These are phyloP conservation scores for Clarkia xantiana DNA, from an alignment of 345 rosid genomes.

Conservation along the genomic window DNA sequence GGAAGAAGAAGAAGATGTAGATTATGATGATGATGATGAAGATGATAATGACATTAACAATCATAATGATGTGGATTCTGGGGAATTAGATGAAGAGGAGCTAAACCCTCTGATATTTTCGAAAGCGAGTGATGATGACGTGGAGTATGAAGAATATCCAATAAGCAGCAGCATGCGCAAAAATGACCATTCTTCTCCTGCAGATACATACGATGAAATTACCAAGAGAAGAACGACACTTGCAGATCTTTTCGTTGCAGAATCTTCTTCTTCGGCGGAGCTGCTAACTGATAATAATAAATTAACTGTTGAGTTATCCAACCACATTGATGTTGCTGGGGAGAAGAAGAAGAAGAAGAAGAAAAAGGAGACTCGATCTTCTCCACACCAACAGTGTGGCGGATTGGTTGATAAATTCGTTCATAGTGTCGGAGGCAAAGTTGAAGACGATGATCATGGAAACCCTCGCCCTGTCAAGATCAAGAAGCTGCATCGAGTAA, in stretches of 20 bases:
- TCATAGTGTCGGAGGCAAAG: too few relatives aligned
- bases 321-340: background rate
- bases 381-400: constrained; percentile 17
- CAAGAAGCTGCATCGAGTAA: too few relatives aligned
- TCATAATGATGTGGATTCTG: constrained; percentile 9
- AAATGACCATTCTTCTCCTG: background rate
- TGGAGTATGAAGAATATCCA: background rate
- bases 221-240: constrained; percentile 54
- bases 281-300: constrained; percentile 19
- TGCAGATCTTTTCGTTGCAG: constrained; percentile 65
- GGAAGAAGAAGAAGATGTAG: constrained; percentile 14
- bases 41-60: constrained; percentile 10
- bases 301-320: background rate
- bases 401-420: background rate
- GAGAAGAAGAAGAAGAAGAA: background rate
- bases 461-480: too few relatives aligned
- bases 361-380: constrained; percentile 11
- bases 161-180: background rate
- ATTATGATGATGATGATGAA: constrained; percentile 9
- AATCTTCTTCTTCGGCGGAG: constrained; percentile 18
- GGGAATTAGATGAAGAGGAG: constrained; percentile 29
- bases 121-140: constrained; percentile 15
- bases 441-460: too few relatives aligned
- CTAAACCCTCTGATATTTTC: constrained; percentile 48
- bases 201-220: constrained; percentile 20